Evolutionary conservation across 257 asterid species (phyloP), one percentile per base, ranked within the genome.

Genomic region (Fraxinus excelsior): DNA sequence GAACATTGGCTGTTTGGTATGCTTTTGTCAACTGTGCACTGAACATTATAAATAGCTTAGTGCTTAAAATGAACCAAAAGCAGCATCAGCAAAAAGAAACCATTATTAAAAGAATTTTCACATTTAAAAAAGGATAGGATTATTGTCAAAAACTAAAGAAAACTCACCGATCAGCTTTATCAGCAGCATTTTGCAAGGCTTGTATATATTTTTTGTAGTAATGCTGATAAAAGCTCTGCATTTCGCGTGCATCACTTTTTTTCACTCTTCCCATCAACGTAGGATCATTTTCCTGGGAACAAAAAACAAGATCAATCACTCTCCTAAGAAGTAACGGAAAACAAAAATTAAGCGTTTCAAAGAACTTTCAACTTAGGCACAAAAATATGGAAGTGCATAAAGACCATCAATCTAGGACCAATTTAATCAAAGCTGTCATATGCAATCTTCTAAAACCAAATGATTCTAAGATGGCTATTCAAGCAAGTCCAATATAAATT

Each of bases 171-270:
- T 96, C 98, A 74, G 98, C 99, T 86, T 93, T 96, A 72, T 91
- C 98, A 53, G 98, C 97, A 78, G 97, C 99, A 85, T 96, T 96
- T 86, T 96, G 99, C 89, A 96, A 84, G 77, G 99, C 99, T 85
- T 96, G 98, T 77, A 96, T 96, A 83, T 96, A 96, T 80, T 96
- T 93, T 83, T 90, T 96, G 90, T 96, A 93, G 85, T 96, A 96
- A 88, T 89, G 97, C 84, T 96, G 98, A 84, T 96, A 96, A 86
- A 96, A 96, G 91, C 99, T 91, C 91, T 96, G 98, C 99, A 96
- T 93, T 89, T 96, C 99, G 44, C 97, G 97, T 25, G 98, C 99
- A 78, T 96, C 99, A 75, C 99, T 96, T 90, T 96, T 96, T 86
- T 96, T 96, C 29, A 93, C 98, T 86, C 98, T 96, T 85, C 98